Conservation (phyloP, 768 basidiomycete species). For the Crepidotus variabilis region DNA sequence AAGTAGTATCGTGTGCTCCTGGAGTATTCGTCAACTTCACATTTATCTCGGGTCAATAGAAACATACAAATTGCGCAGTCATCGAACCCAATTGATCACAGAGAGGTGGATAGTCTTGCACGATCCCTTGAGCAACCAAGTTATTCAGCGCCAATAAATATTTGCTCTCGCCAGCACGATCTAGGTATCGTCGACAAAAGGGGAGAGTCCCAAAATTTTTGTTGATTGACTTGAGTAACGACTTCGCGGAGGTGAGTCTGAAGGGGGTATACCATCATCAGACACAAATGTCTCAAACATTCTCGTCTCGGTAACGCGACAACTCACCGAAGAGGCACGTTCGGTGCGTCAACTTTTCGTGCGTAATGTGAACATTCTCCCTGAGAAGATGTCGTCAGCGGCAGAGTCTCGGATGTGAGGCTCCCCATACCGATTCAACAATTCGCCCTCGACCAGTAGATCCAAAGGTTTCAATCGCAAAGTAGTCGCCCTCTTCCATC, state of each 20-base stretch:
- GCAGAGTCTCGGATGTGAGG: neutral
- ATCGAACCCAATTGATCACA: slow-evolving; percentile 81
- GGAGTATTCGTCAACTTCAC: slow-evolving; percentile 5
- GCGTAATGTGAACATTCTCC: slow-evolving; percentile 96
- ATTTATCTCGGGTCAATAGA: neutral
- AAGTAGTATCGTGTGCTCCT: slow-evolving; percentile 85
- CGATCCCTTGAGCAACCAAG: slow-evolving; percentile 83
- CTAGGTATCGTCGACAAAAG: slow-evolving; percentile 93
- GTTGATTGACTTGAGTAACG: slow-evolving; percentile 82
- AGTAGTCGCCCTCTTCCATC: slow-evolving; percentile 99
- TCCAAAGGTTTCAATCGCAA: slow-evolving; percentile 98
- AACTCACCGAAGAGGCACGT: slow-evolving; percentile 69
- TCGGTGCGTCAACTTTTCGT: slow-evolving; percentile 61
- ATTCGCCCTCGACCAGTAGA: slow-evolving; percentile 92
- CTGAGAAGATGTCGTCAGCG: slow-evolving; percentile 28
- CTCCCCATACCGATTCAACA: slow-evolving; percentile 62
- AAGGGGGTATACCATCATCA: slow-evolving; percentile 1
- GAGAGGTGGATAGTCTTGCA: slow-evolving; percentile 90
- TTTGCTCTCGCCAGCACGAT: slow-evolving; percentile 87
- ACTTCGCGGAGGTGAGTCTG: slow-evolving; percentile 82
- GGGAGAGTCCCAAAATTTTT: slow-evolving; percentile 93
- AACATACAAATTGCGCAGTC: slow-evolving; percentile 88
- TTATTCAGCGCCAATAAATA: slow-evolving; percentile 93
- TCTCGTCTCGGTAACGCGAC: slow-evolving; percentile 1
- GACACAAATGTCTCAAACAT: neutral